Conservation (phyloP, 805 yeast genomes). For the Isabelozyma pseudorhagii region DNA sequence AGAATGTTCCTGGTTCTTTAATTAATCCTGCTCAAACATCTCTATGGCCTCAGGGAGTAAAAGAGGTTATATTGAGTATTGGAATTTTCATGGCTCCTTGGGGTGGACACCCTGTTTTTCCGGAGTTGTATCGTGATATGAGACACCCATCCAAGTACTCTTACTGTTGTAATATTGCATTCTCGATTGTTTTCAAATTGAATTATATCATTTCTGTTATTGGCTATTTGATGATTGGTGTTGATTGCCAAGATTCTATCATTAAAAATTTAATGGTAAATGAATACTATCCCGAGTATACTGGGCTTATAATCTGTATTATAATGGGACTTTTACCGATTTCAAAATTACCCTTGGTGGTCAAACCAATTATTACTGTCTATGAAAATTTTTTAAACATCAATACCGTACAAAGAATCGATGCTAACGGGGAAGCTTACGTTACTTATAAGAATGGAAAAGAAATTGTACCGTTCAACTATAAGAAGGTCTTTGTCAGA, state of each 20-base stretch:
- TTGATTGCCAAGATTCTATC: slow-evolving; percentile 62
- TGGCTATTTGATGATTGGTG: slow-evolving; percentile 83
- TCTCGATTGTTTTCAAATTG: slow-evolving; percentile 53
- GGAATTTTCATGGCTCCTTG: slow-evolving; percentile 77
- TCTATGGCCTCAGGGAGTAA: slow-evolving; percentile 27
- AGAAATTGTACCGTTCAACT: not conserved
- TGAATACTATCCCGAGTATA: slow-evolving; percentile 62
- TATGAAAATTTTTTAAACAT: slow-evolving; percentile 25
- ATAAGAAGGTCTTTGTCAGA: slow-evolving; percentile 13
- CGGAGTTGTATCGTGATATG: slow-evolving; percentile 71
- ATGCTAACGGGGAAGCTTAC: not conserved
- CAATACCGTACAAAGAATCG: not conserved
- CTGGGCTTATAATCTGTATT: slow-evolving; percentile 30
- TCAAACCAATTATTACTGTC: slow-evolving; percentile 37
- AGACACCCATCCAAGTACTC: slow-evolving; percentile 59
- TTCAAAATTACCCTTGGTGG: slow-evolving; percentile 39
- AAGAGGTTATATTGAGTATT: slow-evolving; percentile 46
- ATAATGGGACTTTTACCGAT: slow-evolving; percentile 39
- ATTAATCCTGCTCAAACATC: slow-evolving; percentile 42
- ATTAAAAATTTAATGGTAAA: slow-evolving; percentile 72
- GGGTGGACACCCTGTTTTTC: slow-evolving; percentile 84
- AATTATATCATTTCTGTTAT: slow-evolving; percentile 61
- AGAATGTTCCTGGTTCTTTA: slow-evolving; percentile 53
- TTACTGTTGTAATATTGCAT: slow-evolving; percentile 53
- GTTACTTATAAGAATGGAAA: slow-evolving; percentile 1